Percentiles rank a stretch among this genome's conserved stretches.
These are phyloP conservation scores for Escovopsis sp. DNA, from an alignment of 2,329 filamentous ascomycete genomes.

Conservation along the genomic window DNA sequence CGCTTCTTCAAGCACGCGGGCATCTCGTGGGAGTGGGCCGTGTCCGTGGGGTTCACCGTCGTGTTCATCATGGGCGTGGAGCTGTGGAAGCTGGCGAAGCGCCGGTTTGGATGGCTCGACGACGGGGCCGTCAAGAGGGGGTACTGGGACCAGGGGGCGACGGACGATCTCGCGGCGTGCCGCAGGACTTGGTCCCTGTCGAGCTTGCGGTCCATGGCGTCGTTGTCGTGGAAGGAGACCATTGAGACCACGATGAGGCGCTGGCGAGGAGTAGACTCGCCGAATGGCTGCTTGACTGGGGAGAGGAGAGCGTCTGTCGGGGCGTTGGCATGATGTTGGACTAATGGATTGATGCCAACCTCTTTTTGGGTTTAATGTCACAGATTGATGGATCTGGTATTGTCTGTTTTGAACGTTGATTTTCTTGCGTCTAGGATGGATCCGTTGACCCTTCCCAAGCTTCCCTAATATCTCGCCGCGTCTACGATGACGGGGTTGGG, in stretches of 20 bases:
- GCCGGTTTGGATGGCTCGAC: slow-evolving; percentile 35
- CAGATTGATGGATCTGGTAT: too few relatives aligned
- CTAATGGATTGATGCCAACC: too few relatives aligned
- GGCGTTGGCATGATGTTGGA: too few relatives aligned
- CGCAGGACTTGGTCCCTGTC: slow-evolving; percentile 34
- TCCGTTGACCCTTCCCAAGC: too few relatives aligned
- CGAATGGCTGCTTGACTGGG: too few relatives aligned
- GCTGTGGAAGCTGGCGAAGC: slow-evolving; percentile 56
- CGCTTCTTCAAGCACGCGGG: slow-evolving; percentile 57
- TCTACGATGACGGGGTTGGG: too few relatives aligned
- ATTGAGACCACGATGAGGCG: slow-evolving; percentile 19
- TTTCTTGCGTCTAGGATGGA: too few relatives aligned
- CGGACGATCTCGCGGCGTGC: slow-evolving; percentile 30
- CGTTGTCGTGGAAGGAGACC: slow-evolving; percentile 26
- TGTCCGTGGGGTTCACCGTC: slow-evolving; percentile 47
- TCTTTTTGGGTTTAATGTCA: too few relatives aligned
- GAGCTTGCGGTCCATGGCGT: slow-evolving; percentile 33
- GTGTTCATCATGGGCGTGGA: slow-evolving; percentile 55
- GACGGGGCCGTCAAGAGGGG: slow-evolving; percentile 34
- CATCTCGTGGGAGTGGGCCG: slow-evolving; percentile 62
- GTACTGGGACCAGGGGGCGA: slow-evolving; percentile 36
- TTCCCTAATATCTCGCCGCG: too few relatives aligned
- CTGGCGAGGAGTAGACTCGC: too few relatives aligned
- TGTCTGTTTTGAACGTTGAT: too few relatives aligned
- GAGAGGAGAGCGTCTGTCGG: too few relatives aligned